Conservation (phyloP, 805 yeast species). For the Sugiyamaella marilandica region DNA sequence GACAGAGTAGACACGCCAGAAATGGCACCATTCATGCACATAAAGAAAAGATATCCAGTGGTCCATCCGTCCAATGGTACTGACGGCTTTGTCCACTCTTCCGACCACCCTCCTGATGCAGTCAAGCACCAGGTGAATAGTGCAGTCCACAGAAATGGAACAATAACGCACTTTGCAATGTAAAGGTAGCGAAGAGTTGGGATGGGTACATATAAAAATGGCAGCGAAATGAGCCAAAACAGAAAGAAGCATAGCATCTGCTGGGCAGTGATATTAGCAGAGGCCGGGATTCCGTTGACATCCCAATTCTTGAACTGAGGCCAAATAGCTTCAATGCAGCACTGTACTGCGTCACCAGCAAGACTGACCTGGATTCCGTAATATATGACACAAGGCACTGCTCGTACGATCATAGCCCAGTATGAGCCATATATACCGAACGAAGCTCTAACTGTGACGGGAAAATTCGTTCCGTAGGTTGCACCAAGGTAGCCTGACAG, state of each 20-base stretch:
- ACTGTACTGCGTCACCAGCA: constrained; percentile 18
- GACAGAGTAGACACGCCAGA: constrained; percentile 1
- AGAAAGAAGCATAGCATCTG: constrained; percentile 22
- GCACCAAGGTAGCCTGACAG: constrained; percentile 3
- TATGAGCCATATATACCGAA: constrained; percentile 19
- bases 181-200: constrained; percentile 77
- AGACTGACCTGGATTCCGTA: constrained; percentile 19
- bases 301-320: constrained; percentile 7
- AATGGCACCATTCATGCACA: constrained; percentile 4
- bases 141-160: constrained; percentile 62
- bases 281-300: constrained; percentile 13
- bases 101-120: constrained; percentile 2
- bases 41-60: constrained; percentile 1
- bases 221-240: constrained; percentile 37
- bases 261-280: constrained; percentile 20
- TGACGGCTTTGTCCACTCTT: not conserved
- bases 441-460: constrained; percentile 13
- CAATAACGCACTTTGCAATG: constrained; percentile 69
- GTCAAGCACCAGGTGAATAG: constrained; percentile 69
- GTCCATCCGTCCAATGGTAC: not conserved
- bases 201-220: constrained; percentile 76
- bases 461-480: constrained; percentile 8
- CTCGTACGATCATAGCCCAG: constrained; percentile 17
- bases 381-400: constrained; percentile 18
- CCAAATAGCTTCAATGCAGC: constrained; percentile 12